Percentiles rank a stretch among this genome's conserved stretches.
These are phyloP conservation scores for Diaporthe eres DNA, from an alignment of 2,329 filamentous ascomycete genomes.

Conservation along the genomic window DNA sequence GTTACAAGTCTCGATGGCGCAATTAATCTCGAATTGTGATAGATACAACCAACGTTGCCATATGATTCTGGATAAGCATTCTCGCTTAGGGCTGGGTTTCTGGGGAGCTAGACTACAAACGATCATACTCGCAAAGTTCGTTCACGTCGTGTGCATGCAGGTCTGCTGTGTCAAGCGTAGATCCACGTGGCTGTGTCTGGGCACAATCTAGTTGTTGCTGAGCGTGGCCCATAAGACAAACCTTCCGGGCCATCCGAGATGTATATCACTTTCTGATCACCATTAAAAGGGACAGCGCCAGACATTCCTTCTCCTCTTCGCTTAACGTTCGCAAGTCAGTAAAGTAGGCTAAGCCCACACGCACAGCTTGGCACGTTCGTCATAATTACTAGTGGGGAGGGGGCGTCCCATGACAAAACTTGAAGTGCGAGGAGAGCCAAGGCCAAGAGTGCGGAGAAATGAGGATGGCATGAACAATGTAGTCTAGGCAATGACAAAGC, in stretches of 20 bases:
- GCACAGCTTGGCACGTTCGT: not conserved
- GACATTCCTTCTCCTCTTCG: too few species aligned
- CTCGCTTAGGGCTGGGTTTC: not conserved
- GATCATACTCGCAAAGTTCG: not conserved
- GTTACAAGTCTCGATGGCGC: not conserved
- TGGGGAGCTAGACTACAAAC: not conserved
- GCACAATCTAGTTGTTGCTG: not conserved
- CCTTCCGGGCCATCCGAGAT: not conserved
- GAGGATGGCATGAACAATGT: not conserved
- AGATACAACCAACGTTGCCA: not conserved
- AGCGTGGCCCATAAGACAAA: not conserved
- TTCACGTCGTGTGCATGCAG: too few species aligned
- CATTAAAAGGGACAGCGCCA: not conserved
- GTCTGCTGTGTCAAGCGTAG: not conserved
- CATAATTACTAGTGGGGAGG: slow-evolving; percentile 3
- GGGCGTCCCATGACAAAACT: not conserved
- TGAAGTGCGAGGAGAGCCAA: not conserved
- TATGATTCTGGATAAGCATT: too few species aligned
- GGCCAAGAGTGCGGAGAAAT: slow-evolving; percentile 22
- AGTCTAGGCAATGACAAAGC: not conserved
- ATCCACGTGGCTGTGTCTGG: not conserved
- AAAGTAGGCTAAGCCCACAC: not conserved
- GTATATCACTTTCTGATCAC: not conserved
- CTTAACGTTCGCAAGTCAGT: not conserved
- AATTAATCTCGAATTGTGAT: not conserved